Evolutionary conservation across 2,329 filamentous ascomycete species (phyloP).

Genomic region (Pseudogymnoascus sp.): DNA sequence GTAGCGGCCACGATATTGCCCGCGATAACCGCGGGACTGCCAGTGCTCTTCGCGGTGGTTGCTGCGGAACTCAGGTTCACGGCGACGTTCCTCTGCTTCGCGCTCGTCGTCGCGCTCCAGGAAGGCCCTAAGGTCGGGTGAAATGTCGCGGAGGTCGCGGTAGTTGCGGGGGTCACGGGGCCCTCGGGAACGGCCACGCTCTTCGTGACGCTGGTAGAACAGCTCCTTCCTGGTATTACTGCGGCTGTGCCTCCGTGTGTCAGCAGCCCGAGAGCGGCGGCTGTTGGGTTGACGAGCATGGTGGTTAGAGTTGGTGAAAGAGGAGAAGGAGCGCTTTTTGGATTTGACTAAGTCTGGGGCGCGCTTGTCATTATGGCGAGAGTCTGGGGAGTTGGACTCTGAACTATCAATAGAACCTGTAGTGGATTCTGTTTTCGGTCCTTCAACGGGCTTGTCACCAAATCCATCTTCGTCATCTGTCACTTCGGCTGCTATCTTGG

Average conservation of each 20-base stretch:
- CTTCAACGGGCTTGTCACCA: background rate
- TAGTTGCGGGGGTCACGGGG: background rate
- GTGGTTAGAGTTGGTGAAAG: background rate
- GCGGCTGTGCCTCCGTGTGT: background rate
- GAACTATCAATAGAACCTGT: background rate
- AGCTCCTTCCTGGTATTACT: background rate
- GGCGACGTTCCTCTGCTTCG: background rate
- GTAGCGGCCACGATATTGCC: background rate
- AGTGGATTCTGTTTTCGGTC: background rate
- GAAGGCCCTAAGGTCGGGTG: background rate
- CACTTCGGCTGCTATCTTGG: conserved; percentile 25
- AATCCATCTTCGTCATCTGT: conserved; percentile 18
- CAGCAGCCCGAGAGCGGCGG: background rate
- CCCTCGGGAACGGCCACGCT: background rate
- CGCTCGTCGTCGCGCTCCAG: background rate
- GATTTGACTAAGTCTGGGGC: background rate
- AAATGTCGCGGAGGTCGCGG: background rate
- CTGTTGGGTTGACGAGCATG: background rate
- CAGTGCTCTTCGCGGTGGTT: background rate
- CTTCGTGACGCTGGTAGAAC: background rate
- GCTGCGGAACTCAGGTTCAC: background rate
- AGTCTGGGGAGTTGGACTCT: background rate
- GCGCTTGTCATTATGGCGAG: background rate
- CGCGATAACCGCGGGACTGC: background rate
- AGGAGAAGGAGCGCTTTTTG: background rate